Percentiles rank a stretch among this genome's conserved stretches.
Evolutionary conservation across 2,329 filamentous ascomycete species (phyloP).

Genomic region (Nemania sp.): DNA sequence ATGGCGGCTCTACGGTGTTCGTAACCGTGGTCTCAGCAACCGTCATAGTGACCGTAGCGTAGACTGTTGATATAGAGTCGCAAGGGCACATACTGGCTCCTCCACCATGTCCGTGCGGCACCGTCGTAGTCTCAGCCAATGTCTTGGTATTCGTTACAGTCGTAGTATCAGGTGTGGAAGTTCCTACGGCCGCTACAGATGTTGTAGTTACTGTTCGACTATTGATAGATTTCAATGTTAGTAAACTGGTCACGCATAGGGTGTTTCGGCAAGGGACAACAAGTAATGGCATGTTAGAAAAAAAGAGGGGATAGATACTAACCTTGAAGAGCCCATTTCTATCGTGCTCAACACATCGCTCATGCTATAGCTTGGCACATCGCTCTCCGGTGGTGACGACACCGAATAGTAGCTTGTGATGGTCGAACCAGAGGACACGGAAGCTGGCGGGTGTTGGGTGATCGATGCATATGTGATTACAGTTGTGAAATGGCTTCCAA

Average conservation of each 20-base stretch:
- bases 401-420: background rate
- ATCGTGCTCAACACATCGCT: constrained; percentile 42
- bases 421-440: constrained; percentile 30
- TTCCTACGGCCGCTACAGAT: constrained; percentile 8
- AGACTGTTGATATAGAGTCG: constrained; percentile 45
- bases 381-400: constrained; percentile 15
- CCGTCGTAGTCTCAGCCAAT: constrained; percentile 15
- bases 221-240: constrained; percentile 32
- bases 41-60: constrained; percentile 43
- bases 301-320: constrained; percentile 36
- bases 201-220: constrained; percentile 7
- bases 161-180: constrained; percentile 28
- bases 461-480: constrained; percentile 46
- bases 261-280: too few relatives aligned
- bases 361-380: constrained; percentile 48
- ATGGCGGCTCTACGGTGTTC: constrained; percentile 46
- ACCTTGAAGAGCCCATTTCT: constrained; percentile 42
- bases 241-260: constrained; percentile 14
- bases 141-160: constrained; percentile 38
- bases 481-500: constrained; percentile 47
- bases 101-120: background rate
- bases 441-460: constrained; percentile 37
- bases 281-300: background rate
- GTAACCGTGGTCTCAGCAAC: constrained; percentile 41
- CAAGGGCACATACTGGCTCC: constrained; percentile 38